Evolutionary conservation across 305 asterid genomes (phyloP), one percentile per base, ranked within the genome.

Genomic region (Nicotiana rustica): DNA sequence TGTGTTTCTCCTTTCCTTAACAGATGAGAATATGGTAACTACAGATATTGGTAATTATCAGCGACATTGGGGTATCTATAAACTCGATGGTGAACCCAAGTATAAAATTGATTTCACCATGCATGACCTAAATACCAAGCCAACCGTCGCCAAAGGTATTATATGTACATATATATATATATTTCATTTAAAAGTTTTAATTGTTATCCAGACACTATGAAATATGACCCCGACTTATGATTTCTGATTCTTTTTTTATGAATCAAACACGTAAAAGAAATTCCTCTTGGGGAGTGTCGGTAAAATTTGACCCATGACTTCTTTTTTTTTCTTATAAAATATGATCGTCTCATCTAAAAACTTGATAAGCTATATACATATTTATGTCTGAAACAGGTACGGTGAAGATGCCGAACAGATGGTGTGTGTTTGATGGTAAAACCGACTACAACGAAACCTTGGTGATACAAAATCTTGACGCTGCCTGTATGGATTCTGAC

Each of bases 11-110:
- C 57, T 80, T 25, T 60, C 79, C 17, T 38, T 92, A 0, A 68
- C 86, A 0, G 95, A 92, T 10, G 95, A 92, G 59, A 89, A 86
- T 67, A 21, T 8, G 38, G 17, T 64, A 3, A 0, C 0, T 0
- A 0, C n/a, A 2, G 0, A 0, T 0, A 2, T 6, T 0, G 89
- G 89, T 0, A 31, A 86, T 2, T 88, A 75, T 76, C 81, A 81
- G 31, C 83, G 93, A 1, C 95, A 91, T 13, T 85, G 90, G 89
- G 95, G 93, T 2, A 67, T 91, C 21, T 91, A 91, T 81, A 81
- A 84, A 47, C 78, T 79, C 60, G 85, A 85, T 25, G 94, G 91
- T 1, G 49, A 78, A 18, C 92, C 94, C 6, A 89, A 91, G 57
- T 91, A 66, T 80, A 81, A 79, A 35, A 80, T 91, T 15, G 92